phyloP scores from a whole-genome alignment of 768 basidiomycete species.

The Auriculariales sp. region DNA sequence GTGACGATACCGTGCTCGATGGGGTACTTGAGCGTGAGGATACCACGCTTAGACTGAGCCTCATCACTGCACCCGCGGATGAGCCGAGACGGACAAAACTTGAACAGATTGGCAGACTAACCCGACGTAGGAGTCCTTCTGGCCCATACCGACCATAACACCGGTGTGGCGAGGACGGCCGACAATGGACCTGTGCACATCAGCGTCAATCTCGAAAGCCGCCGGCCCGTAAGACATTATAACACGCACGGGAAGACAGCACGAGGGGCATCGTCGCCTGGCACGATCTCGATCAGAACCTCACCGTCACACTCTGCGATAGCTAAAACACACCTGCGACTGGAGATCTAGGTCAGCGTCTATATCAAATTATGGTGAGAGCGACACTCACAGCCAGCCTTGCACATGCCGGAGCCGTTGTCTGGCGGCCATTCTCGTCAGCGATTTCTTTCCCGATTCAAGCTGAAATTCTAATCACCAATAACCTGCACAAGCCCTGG shows the following conservation, averaged over 20 bases:
- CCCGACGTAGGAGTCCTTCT: slow-evolving; percentile 69
- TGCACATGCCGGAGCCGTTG: slow-evolving; percentile 37
- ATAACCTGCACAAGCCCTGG: background rate
- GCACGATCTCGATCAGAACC: background rate
- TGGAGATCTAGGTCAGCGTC: slow-evolving; percentile 4
- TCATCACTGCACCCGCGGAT: slow-evolving; percentile 35
- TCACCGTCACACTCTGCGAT: background rate
- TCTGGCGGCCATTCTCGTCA: slow-evolving; percentile 9
- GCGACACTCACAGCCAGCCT: slow-evolving; percentile 24
- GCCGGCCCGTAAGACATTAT: too few relatives aligned
- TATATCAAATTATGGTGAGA: background rate
- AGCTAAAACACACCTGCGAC: slow-evolving; percentile 12
- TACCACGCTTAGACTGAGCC: slow-evolving; percentile 61
- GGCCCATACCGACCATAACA: slow-evolving; percentile 68
- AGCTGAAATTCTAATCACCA: background rate
- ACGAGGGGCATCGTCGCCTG: slow-evolving; percentile 38
- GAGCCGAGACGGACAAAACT: background rate
- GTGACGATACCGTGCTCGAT: slow-evolving; percentile 62
- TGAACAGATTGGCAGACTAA: slow-evolving; percentile 14
- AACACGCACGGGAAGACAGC: slow-evolving; percentile 33
- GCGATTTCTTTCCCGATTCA: background rate
- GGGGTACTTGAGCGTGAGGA: slow-evolving; percentile 55
- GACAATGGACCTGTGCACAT: slow-evolving; percentile 49
- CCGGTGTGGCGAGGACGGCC: slow-evolving; percentile 61
- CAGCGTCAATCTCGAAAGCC: too few relatives aligned